Base-by-base conservation (phyloP, 106 monocot genomes). In the Amphibolis antarctica region DNA sequence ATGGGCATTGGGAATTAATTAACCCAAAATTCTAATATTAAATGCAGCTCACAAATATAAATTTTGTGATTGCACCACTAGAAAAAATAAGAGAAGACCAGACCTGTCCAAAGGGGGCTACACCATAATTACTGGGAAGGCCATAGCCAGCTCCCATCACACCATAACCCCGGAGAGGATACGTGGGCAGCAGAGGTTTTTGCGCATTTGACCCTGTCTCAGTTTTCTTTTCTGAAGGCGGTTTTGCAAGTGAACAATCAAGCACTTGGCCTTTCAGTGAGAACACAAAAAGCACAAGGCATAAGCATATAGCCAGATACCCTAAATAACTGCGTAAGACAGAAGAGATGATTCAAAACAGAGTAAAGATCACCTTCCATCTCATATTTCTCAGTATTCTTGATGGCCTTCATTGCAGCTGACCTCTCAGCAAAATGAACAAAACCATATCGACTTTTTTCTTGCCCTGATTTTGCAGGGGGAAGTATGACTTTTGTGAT, bases 181-280 rank as follows among this genome's bases (percentile, higher is more conserved):
- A 82, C 66, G 69, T 72, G 15, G 83, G 78, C 4, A 84, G 71
- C 48, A 86, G 62, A 62, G 73, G 73, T 64, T 85, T 87, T 12
- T 77, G 71, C 48, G 66, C n/a, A 66, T 48, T 69, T 27, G 76
- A 44, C 17, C 50, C 75, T 10, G 69, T 22, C 10, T 75, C 77
- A 43, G 20, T 65, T 73, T 79, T 82, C 66, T 90, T 98, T 11
- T 88, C 92, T 43, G 83, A 55, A 17, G 79, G 98, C 28, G 98
- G 91, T 36, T 98, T 98, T 60, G 91, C 98, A 55, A 98, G 82
- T 7, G 91, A 91, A 69, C 91, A 91, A 36, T 91, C 85, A 28
- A 98, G 75, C 53, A 87, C 71, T 64, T 87, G 82, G 50, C 96
- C 96, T 96, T 66, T 66, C 57, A 42, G 44, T 3, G 26, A n/a